Percentiles rank a stretch among this genome's conserved stretches.
Evolutionary conservation across 306 rosid species (phyloP).

Genomic region (Potentilla sterilis): DNA sequence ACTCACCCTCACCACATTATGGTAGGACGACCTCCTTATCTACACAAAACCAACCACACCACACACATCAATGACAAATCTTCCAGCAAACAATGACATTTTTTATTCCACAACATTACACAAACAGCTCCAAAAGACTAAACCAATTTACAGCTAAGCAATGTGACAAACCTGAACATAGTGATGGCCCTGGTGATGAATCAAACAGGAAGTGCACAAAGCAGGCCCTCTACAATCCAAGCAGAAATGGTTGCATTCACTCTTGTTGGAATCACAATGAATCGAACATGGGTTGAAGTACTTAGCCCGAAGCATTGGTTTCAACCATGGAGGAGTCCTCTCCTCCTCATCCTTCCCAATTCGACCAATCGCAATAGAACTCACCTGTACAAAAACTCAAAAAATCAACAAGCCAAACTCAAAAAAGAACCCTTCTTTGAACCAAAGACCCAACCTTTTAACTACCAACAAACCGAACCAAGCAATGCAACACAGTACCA

Average conservation of each 20-base stretch:
- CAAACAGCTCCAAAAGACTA: neutral
- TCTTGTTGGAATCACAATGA: slow-evolving; percentile 37
- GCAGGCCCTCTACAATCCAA: slow-evolving; percentile 41
- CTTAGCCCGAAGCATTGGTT: slow-evolving; percentile 34
- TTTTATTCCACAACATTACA: neutral
- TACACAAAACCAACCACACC: slow-evolving; percentile 3
- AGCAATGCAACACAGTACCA: slow-evolving; percentile 5
- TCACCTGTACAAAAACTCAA: slow-evolving; percentile 27
- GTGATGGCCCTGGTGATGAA: slow-evolving; percentile 38
- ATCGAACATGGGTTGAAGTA: slow-evolving; percentile 35
- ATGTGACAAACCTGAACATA: slow-evolving; percentile 37
- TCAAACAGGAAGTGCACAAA: slow-evolving; percentile 40
- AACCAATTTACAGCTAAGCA: neutral
- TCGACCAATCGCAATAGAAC: slow-evolving; percentile 31
- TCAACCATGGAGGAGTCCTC: slow-evolving; percentile 39
- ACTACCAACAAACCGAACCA: neutral
- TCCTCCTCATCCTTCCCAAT: slow-evolving; percentile 13
- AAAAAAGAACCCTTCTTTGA: neutral
- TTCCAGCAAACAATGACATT: neutral
- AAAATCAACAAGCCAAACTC: neutral
- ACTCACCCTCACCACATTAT: slow-evolving; percentile 47
- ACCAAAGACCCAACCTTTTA: neutral
- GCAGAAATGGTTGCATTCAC: slow-evolving; percentile 53
- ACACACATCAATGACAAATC: neutral
- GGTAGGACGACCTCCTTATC: slow-evolving; percentile 53